Evolutionary conservation across 2,329 filamentous ascomycete species (phyloP), one percentile per base, ranked within the genome.

Genomic region (Aureobasidium sp.): DNA sequence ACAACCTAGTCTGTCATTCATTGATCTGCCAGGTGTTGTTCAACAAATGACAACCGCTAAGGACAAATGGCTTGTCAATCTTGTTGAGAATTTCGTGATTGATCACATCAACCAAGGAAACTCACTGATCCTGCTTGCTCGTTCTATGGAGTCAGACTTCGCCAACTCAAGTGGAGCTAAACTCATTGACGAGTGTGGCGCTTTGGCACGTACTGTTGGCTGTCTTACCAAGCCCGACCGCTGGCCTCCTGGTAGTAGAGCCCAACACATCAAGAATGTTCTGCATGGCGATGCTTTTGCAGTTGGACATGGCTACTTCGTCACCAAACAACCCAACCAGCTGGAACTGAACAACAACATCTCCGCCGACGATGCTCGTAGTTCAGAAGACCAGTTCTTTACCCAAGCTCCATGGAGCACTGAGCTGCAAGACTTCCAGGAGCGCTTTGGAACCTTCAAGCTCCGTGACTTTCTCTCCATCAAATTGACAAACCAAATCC

Each of bases 161-260:
- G 86, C 89, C 1, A 92, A 87, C 15, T 93, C 88, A 0, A 86
- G 81, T 0, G 88, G 89, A 0, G 84, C 88, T 11, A 80, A 81
- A 6, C 21, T 63, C 25, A 42, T 63, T 34, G 45, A 39, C 8
- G 15, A 59, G 16, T 42, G 36, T n/a, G 27, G 54, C 9, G 77
- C 66, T 74, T 83, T 34, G 72, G 80, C 45, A 8, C 72, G 78
- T 1, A 75, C 72, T 32, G 70, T 78, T 15, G 73, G 76, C 0
- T 88, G 96, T 0, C 79, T 96, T 16, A 96, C 91, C 0, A 96
- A 96, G 68, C 91, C 91, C 0, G 92, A 96, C 64, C 81, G 88
- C 0, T 74, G 91, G 0, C 81, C 84, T 0, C 70, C 74, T 0
- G 79, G 79, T 0, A 77, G 80, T 1, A 75, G 74, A 0, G 76